Evolutionary conservation across 139 green algal species (phyloP), one percentile per base, ranked within the genome.

Genomic region (Micractinium conductrix): DNA sequence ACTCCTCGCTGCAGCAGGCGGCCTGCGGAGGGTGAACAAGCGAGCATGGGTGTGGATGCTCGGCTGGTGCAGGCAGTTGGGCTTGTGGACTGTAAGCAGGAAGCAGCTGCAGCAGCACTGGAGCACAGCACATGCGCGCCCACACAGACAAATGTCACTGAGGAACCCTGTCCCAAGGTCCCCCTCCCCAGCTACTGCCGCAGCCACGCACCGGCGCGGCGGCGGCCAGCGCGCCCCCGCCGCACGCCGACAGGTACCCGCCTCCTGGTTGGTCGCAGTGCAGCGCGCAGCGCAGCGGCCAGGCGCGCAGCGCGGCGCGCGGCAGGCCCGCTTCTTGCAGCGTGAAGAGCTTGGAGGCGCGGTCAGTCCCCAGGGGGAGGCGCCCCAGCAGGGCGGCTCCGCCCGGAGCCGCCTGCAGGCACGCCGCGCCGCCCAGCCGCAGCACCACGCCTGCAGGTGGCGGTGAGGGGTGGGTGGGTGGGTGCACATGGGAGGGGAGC

Each of bases 1-100:
- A 72, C 65, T 88, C 76, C 72, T 88, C 84, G 38, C 60, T 85
- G 84, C 84, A 88, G 78, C 84, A 88, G n/a, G 65, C 48, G 14
- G 38, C 84, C 43, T 78, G 70, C 42, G 35, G 28, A 16, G 35
- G 30, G 60, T 62, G 19, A 65, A 65, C 55, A 65, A 28, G 21
- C 55, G 5, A 69, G n/a, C n/a, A n/a, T n/a, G n/a, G n/a, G n/a
- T n/a, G n/a, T n/a, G n/a, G n/a, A n/a, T n/a, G n/a, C n/a, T n/a
- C n/a, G n/a, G n/a, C n/a, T n/a, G n/a, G n/a, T n/a, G n/a, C n/a
- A n/a, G n/a, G n/a, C n/a, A n/a, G n/a, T n/a, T n/a, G n/a, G n/a
- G n/a, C n/a, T n/a, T n/a, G n/a, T n/a, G n/a, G n/a, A n/a, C n/a
- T n/a, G n/a, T n/a, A n/a, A n/a, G n/a, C n/a, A n/a, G n/a, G n/a